Evolutionary conservation across 2,329 filamentous ascomycete genomes (phyloP).

Genomic region (Cordyceps militaris): DNA sequence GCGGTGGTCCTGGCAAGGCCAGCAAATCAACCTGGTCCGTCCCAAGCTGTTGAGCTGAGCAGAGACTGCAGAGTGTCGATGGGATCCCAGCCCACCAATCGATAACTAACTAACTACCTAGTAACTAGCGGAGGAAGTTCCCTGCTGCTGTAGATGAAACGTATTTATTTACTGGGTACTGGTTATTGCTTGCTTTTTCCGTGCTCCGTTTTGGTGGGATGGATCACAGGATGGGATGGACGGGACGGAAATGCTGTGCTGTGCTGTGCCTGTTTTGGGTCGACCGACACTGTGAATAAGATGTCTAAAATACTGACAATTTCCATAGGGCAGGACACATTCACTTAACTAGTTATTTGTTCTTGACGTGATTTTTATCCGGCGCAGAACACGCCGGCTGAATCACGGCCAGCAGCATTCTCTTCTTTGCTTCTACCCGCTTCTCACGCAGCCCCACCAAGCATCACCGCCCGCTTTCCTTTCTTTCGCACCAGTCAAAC

Average conservation of each 20-base stretch:
- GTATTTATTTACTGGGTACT: background rate
- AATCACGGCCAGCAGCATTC: background rate
- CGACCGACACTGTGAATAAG: background rate
- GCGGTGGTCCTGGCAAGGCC: background rate
- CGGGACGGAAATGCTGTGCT: too few species aligned
- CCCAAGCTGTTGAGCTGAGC: background rate
- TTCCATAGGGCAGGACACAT: background rate
- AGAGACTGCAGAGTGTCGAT: background rate
- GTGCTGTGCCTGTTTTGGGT: background rate
- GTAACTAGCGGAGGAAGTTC: background rate
- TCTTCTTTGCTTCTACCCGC: background rate
- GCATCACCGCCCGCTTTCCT: background rate
- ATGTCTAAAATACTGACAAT: background rate
- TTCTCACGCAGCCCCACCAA: background rate
- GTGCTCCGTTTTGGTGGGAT: background rate
- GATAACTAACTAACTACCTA: background rate
- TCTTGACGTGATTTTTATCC: background rate
- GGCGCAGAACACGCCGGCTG: background rate
- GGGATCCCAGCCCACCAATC: background rate
- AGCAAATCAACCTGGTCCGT: background rate
- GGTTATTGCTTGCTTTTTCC: background rate
- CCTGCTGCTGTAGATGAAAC: background rate
- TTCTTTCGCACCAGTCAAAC: constrained; percentile 1
- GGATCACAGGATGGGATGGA: background rate
- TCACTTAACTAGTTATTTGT: too few species aligned